These are phyloP conservation scores for Ophiostoma sp. DNA, from an alignment of 2,329 filamentous ascomycete species.

Conservation along the genomic window DNA sequence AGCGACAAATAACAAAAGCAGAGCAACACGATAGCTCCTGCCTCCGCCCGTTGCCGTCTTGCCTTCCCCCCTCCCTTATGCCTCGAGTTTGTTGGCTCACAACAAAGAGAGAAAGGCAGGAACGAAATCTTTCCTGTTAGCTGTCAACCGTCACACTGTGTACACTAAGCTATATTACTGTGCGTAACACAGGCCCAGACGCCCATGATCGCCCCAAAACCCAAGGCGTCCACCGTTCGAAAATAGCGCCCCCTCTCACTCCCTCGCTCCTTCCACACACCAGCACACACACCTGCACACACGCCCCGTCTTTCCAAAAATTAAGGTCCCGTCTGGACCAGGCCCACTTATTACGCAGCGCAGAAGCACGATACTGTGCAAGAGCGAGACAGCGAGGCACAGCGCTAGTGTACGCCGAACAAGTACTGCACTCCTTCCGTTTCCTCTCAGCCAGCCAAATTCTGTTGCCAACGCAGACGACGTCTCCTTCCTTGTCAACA, in stretches of 20 bases:
- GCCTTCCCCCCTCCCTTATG: neutral
- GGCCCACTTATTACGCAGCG: slow-evolving; percentile 19
- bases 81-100: neutral
- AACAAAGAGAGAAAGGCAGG: neutral
- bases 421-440: slow-evolving; percentile 19
- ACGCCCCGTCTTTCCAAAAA: slow-evolving; percentile 16
- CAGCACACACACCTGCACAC: neutral
- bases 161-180: neutral
- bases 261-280: neutral
- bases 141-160: slow-evolving; percentile 5
- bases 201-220: neutral
- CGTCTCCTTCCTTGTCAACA: slow-evolving; percentile 22
- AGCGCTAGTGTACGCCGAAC: slow-evolving; percentile 14
- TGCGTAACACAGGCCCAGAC: neutral
- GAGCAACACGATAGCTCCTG: neutral
- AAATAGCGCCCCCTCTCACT: slow-evolving; percentile 26
- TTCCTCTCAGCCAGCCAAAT: slow-evolving; percentile 16
- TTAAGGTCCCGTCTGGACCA: slow-evolving; percentile 26
- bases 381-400: slow-evolving; percentile 15
- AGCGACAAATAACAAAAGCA: neutral
- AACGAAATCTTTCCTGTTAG: neutral
- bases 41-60: neutral
- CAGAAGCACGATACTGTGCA: neutral
- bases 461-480: slow-evolving; percentile 21
- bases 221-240: slow-evolving; percentile 2